phyloP scores from a whole-genome alignment of 1,139 yeast genomes.

The Yamadazyma taylorii region DNA sequence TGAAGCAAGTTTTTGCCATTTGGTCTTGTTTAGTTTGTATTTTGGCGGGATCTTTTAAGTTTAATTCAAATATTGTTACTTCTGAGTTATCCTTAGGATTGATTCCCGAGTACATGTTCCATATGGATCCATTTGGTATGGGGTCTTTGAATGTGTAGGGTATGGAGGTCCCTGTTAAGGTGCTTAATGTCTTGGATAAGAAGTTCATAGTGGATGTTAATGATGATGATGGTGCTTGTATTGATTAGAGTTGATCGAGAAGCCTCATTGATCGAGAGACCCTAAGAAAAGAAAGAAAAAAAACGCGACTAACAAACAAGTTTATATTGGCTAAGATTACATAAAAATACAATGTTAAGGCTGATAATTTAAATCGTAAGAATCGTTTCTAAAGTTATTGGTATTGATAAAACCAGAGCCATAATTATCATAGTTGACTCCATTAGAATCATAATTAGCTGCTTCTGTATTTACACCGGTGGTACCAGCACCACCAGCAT shows the following conservation, averaged over 20 bases:
- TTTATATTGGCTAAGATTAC: not conserved
- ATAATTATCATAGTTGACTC: not conserved
- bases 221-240: no score
- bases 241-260: no score
- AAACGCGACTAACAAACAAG: no score
- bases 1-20: constrained; percentile 64
- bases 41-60: constrained; percentile 42
- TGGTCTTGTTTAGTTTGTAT: constrained; percentile 29
- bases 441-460: constrained; percentile 1
- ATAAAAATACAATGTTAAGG: constrained; percentile 1
- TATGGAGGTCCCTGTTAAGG: constrained; percentile 53
- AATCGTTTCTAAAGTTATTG: constrained; percentile 2
- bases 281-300: no score
- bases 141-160: constrained; percentile 58
- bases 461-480: no score
- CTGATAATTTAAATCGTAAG: constrained; percentile 1
- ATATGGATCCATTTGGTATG: constrained; percentile 31
- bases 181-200: constrained; percentile 54
- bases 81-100: constrained; percentile 40
- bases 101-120: constrained; percentile 51
- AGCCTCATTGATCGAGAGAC: no score
- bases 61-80: constrained; percentile 66
- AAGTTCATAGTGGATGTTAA: constrained; percentile 50
- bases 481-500: not conserved
- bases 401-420: not conserved